Base-by-base conservation (phyloP, 2,329 filamentous ascomycete genomes). In the Colletotrichum sp. region DNA sequence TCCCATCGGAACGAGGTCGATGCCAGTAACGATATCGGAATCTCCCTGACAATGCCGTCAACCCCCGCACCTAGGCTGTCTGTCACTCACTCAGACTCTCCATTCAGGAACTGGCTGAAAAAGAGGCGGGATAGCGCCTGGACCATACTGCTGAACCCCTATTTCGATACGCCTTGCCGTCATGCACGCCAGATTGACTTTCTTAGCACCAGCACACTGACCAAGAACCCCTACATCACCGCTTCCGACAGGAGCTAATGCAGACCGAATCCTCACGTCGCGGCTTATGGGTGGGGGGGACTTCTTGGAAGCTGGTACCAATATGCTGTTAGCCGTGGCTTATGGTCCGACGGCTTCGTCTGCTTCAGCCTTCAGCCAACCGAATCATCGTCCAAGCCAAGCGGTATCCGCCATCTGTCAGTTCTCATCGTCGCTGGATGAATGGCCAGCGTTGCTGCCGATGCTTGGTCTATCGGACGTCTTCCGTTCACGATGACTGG, bases 111-210 rank as follows among this genome's bases (percentile, higher is more conserved):
- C 52, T 60, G 27, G 34, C 32, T 60, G 52, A 48, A 48, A 60
- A 34, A 27, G 34, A 65, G 27, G 28, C 36, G 18, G 43, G 22
- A 66, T 28, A 43, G 30, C 32, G 32, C 43, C 58, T 65, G n/a
- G 67, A n/a, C 66, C 34, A 56, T 28, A 56, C 28, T n/a, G 56
- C 32, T 48, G 34, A 66, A 62, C 52, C 55, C 72, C 52, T 55
- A 62, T 61, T 58, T 71, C 52, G 18, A 32, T 52, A 22, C 36
- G 30, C 62, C 28, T 25, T 39, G 48, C 32, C 55, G 39, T 61
- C 48, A 39, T 65, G 61, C 36, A 32, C 62, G 55, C 61, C 61
- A 74, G 67, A 66, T 74, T 71, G 30, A 52, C 67, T 74, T 74
- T 60, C 18, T 60, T 34, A 34, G 71, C 34, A 71, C n/a, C 32